These are phyloP conservation scores for Cucurbitaria berberidis DNA, from an alignment of 2,329 filamentous ascomycete genomes.

Conservation along the genomic window DNA sequence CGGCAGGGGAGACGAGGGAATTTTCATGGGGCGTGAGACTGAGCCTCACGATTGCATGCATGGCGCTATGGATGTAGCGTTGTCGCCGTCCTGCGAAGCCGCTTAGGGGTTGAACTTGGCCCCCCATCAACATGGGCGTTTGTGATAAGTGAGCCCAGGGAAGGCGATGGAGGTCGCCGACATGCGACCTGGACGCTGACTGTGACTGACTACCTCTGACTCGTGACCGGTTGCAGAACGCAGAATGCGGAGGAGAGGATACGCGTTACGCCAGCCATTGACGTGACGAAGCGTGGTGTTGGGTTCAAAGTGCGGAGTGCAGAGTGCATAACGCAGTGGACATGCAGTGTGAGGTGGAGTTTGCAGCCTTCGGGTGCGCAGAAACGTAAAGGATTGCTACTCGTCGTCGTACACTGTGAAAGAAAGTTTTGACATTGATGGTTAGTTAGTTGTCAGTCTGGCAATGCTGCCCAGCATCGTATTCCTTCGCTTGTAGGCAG, in stretches of 20 bases:
- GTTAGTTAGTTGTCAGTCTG: not conserved
- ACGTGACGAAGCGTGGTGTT: conserved; percentile 14
- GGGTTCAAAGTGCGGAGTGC: conserved; percentile 11
- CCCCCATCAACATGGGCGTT: not conserved
- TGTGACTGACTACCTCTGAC: not conserved
- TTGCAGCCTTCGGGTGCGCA: not conserved
- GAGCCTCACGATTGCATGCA: conserved; percentile 2
- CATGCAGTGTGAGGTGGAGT: conserved; percentile 17
- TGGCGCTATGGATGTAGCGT: not conserved
- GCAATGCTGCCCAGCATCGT: not conserved
- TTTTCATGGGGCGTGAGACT: not conserved
- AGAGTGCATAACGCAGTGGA: conserved; percentile 20
- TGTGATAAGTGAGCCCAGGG: not conserved
- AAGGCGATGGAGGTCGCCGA: conserved; percentile 9
- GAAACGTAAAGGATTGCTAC: conserved; percentile 8
- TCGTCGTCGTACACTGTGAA: not conserved
- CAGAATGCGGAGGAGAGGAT: not conserved
- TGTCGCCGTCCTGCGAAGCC: not conserved
- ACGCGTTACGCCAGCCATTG: conserved; percentile 2
- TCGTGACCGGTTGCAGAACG: conserved; percentile 12
- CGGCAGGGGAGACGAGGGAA: not conserved
- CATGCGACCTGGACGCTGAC: conserved; percentile 9
- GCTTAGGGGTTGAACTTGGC: not conserved
- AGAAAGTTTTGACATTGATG: not conserved
- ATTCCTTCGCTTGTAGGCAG: not conserved